Base-by-base conservation (phyloP, 1,139 yeast species). In the Blastobotrys arbuscula region DNA sequence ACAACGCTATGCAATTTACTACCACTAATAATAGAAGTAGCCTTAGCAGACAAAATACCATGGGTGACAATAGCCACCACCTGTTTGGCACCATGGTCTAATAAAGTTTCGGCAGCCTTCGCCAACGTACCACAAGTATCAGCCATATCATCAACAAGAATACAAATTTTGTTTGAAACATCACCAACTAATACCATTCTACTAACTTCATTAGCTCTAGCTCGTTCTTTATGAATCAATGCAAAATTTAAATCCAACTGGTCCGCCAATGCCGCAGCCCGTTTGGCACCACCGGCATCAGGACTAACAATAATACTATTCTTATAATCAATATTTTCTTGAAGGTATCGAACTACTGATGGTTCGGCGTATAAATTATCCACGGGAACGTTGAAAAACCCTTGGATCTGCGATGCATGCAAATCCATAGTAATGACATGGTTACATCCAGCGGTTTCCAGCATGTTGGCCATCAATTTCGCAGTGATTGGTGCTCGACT, bases 271-370 rank as follows among this genome's bases (percentile, higher is more conserved):
- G 92, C 87, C 1, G 98, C 97, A 10, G 96, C 98, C 64, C 98
- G 80, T 69, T 92, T 92, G 52, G 98, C 98, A 51, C 98, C 98
- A 61, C 98, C 98, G 3, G 98, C 98, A 72, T 92, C 98, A 2
- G 98, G 98, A 1, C 97, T 88, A 20, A 89, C 88, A 53, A 92
- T 84, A 51, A 90, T 88, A 34, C 94, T 81, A 55, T 88, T 82
- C 39, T 78, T 73, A 59, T 69, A 70, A 61, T 76, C 81, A 51
- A 85, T 76, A 57, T 82, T 76, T 59, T 87, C 96, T 55, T 80
- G 79, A 54, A 92, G 88, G 65, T 88, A 90, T 63, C 92, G 77
- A 52, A 90, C 87, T 34, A 87, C 96, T 59, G 88, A 81, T 49
- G 97, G 98, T 68, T 92, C 97, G 28, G 96, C 97, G 61, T 90